These are phyloP conservation scores for Gastrodia elata DNA, from an alignment of 106 monocot species.

Conservation along the genomic window DNA sequence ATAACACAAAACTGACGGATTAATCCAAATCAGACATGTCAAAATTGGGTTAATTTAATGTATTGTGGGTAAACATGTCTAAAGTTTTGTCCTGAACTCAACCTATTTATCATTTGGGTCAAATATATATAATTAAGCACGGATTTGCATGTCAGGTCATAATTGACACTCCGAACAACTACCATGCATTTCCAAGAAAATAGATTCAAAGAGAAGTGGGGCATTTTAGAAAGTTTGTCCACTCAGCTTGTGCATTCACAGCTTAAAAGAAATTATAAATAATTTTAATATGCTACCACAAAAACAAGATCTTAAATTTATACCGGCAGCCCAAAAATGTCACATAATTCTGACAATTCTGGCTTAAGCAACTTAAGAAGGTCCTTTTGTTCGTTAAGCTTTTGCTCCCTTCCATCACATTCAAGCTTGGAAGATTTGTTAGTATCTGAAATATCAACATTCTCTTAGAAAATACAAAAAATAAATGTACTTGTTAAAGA, in stretches of 20 bases:
- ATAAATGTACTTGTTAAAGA: neutral
- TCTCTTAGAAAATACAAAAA: neutral
- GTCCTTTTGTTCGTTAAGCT: slow-evolving; percentile 26
- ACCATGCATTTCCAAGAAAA: neutral
- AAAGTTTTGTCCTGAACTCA: too few species aligned
- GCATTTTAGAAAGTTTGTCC: neutral
- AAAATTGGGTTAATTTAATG: too few species aligned
- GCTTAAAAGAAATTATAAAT: neutral
- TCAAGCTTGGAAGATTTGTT: slow-evolving; percentile 14
- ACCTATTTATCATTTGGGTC: too few species aligned
- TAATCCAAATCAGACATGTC: too few species aligned
- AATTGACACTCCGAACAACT: too few species aligned
- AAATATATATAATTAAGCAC: too few species aligned
- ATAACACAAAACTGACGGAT: too few species aligned
- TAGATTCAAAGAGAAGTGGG: neutral
- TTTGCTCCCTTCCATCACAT: slow-evolving; percentile 23
- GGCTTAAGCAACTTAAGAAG: slow-evolving; percentile 55
- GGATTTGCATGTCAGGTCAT: too few species aligned
- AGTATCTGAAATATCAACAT: slow-evolving; percentile 14
- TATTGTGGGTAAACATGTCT: too few species aligned
- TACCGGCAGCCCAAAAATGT: slow-evolving; percentile 57
- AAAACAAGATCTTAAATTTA: slow-evolving; percentile 1
- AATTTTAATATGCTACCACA: neutral
- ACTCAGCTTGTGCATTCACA: neutral
- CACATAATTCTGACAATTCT: slow-evolving; percentile 55